Evolutionary conservation across 805 yeast genomes (phyloP).

Genomic region (Candida ficus): DNA sequence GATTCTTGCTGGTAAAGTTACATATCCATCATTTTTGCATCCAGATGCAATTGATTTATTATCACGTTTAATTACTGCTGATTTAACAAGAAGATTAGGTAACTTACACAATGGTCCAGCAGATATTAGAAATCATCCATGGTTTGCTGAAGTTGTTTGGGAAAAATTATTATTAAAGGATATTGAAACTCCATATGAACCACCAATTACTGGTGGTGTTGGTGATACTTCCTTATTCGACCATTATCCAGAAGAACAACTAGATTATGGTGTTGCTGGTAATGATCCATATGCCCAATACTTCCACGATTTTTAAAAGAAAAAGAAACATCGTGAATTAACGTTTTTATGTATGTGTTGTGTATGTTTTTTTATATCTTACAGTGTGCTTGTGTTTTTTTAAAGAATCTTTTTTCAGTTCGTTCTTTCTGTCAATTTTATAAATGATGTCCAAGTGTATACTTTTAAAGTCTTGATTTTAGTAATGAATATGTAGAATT

Average conservation of each 20-base stretch:
- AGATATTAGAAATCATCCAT: constrained; percentile 81
- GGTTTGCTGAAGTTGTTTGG: constrained; percentile 95
- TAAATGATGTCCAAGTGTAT: too few species aligned
- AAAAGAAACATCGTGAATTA: background rate
- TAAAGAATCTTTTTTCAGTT: background rate
- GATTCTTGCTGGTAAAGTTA: constrained; percentile 72
- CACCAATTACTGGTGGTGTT: constrained; percentile 88
- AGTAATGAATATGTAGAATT: too few species aligned
- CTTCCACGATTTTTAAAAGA: constrained; percentile 48
- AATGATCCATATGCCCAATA: constrained; percentile 68
- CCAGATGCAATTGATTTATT: constrained; percentile 76
- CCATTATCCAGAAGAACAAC: constrained; percentile 75
- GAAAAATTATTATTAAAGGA: constrained; percentile 77
- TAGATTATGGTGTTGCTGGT: constrained; percentile 76
- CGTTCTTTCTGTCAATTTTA: background rate
- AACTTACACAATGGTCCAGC: constrained; percentile 79
- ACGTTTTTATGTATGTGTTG: background rate
- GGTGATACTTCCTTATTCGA: constrained; percentile 88
- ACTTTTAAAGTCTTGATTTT: too few species aligned
- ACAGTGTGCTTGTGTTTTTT: background rate
- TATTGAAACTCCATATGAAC: constrained; percentile 95
- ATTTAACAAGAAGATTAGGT: constrained; percentile 79
- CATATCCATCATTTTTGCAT: constrained; percentile 71
- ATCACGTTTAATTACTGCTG: constrained; percentile 70
- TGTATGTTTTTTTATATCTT: background rate